Base-by-base conservation (phyloP, 1,284 basidiomycete genomes). In the Irpex rosettiformis region DNA sequence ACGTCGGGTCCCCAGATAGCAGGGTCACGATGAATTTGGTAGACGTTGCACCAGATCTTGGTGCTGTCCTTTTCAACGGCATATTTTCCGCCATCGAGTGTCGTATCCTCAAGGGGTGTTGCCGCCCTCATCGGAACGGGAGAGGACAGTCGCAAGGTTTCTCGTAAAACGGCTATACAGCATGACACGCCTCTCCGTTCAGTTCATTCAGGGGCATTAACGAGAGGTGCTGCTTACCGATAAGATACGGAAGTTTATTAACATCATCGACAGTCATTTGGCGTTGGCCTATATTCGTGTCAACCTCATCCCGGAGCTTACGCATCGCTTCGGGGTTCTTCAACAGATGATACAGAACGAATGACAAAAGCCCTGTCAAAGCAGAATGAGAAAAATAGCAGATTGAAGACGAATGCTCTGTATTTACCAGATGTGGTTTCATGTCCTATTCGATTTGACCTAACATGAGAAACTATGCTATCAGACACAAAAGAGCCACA, bases 1-100 rank as follows among this genome's bases (percentile, higher is more conserved):
- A 77, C 79, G 66, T 82, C 80, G 21, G 76, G 73, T 2, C 80
- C 80, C 77, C 78, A 83, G 1, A 79, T 74, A 3, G 62, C 65
- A 0, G 76, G 75, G 66, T 83, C 79, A 16, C 74, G 70, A 30
- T 81, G 79, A n/a, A 75, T 67, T 33, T 66, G 65, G 58, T 69
- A 70, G 3, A 72, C 68, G 18, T 75, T 67, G 10, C 78, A 57
- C 1, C 65, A 55, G 27, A 79, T 65, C 0, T 64, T 54, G 11
- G 66, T 63, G 13, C 8, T n/a, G 7, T 70, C 76, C 52, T 73
- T 69, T 54, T 72, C 67, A 55, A 81, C 61, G 13, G 68, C 63
- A 62, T 79, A 81, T 62, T 75, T 73, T 6, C 75, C 75, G 21
- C 67, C 70, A 2, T 65, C 69, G 13, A 77, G 49, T 1, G 70